Evolutionary conservation across 1,139 yeast genomes (phyloP), one percentile per base, ranked within the genome.

Genomic region (Saccharomycopsis hybrid): DNA sequence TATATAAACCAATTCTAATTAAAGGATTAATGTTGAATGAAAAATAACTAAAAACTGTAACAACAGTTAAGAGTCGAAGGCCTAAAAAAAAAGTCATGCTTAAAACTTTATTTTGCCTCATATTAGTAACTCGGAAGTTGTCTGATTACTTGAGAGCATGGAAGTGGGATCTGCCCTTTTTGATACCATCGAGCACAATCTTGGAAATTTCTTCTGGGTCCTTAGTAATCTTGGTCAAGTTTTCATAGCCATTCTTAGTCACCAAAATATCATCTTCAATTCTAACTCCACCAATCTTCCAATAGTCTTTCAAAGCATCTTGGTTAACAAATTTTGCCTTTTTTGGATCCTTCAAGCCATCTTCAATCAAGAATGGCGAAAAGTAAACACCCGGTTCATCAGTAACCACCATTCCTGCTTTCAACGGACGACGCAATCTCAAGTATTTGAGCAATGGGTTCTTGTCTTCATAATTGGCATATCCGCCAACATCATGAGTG

Each of bases 331-430:
- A 87, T 60, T 80, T 79, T 41, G 71, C 61, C 59, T 79, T 78
- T 37, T 71, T 68, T 2, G 80, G 77, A 57, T 82, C 77, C 51
- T 78, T 71, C 58, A 85, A 68, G 2, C 78, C 77, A 37, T 83
- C 80, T 52, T 85, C 80, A 49, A 92, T 72, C 61, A 90, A 71
- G 60, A 82, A 86, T 39, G 90, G 87, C 48, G 92, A 85, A 67
- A 92, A 92, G 65, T 92, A 92, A 56, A 85, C 76, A 39, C 98
- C 98, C 3, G 98, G 98, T 65, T 92, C 98, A 58, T 90, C 88
- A 1, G 98, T 92, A 4, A 92, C 76, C 29, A 86, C 92, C 95
- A 90, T 88, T 13, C 87, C 85, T 48, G 73, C 72, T 64, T 79
- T 71, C 53, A 92, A 74, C 1, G 69, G 65, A 62, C 97, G 78